Base-by-base conservation (phyloP, 441 rosid species). In the Macaranga tanarius region DNA sequence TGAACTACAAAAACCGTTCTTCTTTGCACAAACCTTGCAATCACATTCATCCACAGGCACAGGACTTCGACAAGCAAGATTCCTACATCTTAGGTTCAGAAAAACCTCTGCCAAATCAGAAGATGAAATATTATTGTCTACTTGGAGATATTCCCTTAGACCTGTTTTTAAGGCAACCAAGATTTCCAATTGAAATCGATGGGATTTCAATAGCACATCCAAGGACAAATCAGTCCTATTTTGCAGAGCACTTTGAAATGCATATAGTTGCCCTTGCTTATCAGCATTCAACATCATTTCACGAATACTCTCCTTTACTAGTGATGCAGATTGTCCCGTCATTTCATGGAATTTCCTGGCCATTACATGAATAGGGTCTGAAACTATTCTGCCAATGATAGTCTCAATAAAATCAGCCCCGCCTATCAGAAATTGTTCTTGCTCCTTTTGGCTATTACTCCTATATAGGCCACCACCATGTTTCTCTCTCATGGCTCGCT, bases 31-130 rank as follows among this genome's bases (percentile, higher is more conserved):
- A 75, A 93, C 92, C 80, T 83, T 89, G 87, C 99, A 95, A 73
- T 92, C 95, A 67, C 98, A 93, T 79, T 92, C 97, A 82, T 93
- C 98, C 72, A 90, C 96, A 78, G 96, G 99, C 80, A 95, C 71
- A 76, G 79, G 79, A 82, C 51, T 86, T 60, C 83, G 84, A 62
- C 99, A 95, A 12, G 84, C 76, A 61, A 84, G 89, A 84, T 95
- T 95, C 84, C 90, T 86, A 79, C 99, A 95, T 79, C 92, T 88
- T 48, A 84, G 70, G 75, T 93, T 90, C 70, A 89, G 83, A 83
- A 89, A 95, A 71, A 95, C 81, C 89, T 93, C 98, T 7, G 96
- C 98, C 86, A 95, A 79, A 72, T 92, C 90, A 45, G 96, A 76
- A 42, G 93, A 82, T 52, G 96, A 76, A 72, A 87, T 34, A 62